phyloP scores from a whole-genome alignment of 73 alveolate genomes.

The Loxodes magnus region DNA sequence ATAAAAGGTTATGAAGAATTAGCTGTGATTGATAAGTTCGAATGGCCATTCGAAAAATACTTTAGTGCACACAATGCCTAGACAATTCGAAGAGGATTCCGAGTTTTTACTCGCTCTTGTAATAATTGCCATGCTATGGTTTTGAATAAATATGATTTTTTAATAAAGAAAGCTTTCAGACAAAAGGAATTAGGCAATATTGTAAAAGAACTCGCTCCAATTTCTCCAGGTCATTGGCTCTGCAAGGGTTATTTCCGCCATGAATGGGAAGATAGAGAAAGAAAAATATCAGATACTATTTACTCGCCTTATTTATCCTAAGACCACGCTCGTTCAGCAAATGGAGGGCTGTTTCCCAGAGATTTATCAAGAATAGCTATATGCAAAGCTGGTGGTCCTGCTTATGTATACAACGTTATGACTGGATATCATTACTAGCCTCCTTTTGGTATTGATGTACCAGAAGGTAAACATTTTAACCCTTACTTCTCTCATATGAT shows the following conservation, averaged over 20 bases:
- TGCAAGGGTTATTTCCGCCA: conserved; percentile 76
- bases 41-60: conserved; percentile 85
- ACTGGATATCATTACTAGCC: conserved; percentile 89
- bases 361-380: conserved; percentile 73
- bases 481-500: conserved; percentile 95
- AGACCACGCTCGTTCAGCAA: conserved; percentile 87
- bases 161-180: conserved; percentile 77
- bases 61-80: conserved; percentile 76
- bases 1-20: conserved; percentile 92
- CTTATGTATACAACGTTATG: conserved; percentile 72
- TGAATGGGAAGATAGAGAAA: conserved; percentile 89
- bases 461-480: conserved; percentile 81
- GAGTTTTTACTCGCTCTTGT: conserved; percentile 78
- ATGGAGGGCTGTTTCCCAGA: conserved; percentile 87
- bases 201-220: conserved; percentile 61
- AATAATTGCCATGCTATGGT: conserved; percentile 86
- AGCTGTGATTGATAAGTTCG: conserved; percentile 74
- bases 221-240: conserved; percentile 83
- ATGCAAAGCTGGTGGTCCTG: conserved; percentile 72
- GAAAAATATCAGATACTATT: conserved; percentile 78
- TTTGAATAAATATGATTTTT: conserved; percentile 74
- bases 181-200: conserved; percentile 72
- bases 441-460: conserved; percentile 83
- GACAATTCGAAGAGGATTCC: conserved; percentile 87
- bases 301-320: conserved; percentile 86